Conservation (phyloP, 225 moss, liverwort and hornwort species). For the Thuidium tamariscinum region DNA sequence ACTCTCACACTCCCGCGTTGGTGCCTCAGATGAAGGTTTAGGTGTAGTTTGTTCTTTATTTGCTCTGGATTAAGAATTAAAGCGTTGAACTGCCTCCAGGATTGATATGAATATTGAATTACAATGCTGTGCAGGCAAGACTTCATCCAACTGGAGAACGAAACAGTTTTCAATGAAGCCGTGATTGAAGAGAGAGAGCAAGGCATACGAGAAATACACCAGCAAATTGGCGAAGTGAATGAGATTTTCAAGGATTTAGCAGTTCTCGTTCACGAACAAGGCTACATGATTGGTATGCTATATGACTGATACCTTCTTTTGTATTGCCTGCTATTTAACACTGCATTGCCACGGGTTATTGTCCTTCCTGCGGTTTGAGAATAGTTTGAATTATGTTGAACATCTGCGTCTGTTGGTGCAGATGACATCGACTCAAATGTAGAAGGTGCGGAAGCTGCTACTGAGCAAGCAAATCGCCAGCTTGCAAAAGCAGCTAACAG, state of each 20-base stretch:
- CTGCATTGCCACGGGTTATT: background rate
- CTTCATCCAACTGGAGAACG: slow-evolving; percentile 43
- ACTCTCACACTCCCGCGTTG: background rate
- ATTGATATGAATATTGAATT: background rate
- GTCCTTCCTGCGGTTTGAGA: background rate
- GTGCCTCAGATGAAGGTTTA: background rate
- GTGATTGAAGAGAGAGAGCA: slow-evolving; percentile 96
- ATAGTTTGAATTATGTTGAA: background rate
- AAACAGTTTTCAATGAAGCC: slow-evolving; percentile 70
- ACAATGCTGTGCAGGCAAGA: slow-evolving; percentile 25
- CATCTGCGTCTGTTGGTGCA: slow-evolving; percentile 5
- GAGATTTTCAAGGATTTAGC: slow-evolving; percentile 99
- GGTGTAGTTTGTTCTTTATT: background rate
- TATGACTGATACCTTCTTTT: background rate
- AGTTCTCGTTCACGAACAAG: slow-evolving; percentile 56
- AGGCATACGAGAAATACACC: slow-evolving; percentile 91
- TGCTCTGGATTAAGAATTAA: background rate
- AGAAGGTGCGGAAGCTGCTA: slow-evolving; percentile 35
- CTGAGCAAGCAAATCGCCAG: slow-evolving; percentile 45
- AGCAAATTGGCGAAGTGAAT: slow-evolving; percentile 94
- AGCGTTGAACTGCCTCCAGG: background rate
- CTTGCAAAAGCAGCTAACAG: slow-evolving; percentile 34
- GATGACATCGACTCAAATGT: slow-evolving; percentile 51
- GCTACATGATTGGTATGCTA: slow-evolving; percentile 44
- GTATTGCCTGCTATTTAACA: background rate